Evolutionary conservation across 805 yeast species (phyloP), one percentile per base, ranked within the genome.

Genomic region (Vanderwaltozyma tropicalis): DNA sequence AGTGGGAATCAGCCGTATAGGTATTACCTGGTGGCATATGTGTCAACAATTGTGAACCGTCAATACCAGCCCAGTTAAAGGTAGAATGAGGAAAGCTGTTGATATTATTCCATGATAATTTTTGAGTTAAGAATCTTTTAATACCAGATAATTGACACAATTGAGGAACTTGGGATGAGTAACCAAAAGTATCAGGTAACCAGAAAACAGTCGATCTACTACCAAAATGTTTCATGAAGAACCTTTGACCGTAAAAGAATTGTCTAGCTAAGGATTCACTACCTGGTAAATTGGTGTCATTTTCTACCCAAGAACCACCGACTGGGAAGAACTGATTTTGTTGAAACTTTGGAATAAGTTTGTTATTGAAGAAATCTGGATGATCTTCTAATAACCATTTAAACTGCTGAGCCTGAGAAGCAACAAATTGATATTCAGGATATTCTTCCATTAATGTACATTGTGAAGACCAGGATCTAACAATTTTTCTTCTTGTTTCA

Each of bases 11-110:
- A 1, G 97, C 94, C 8, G 97, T 92, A 54, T 89, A 89, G 0
- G 97, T 92, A 59, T 89, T 84, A 11, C 82, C 92, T 6, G 98
- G 97, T 16, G 98, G 97, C 97, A 92, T 92, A 58, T 89, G 98
- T 26, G 89, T 86, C 48, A 92, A 63, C 1, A 89, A 86, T 60
- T 89, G 96, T 3, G 95, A 75, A 0, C 95, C 94, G 61, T 89
- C 97, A 31, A 92, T 69, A 21, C 95, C 95, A 5, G 82, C 82
- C 98, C 98, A 89, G 57, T 86, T 86, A 62, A 89, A 89, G 0
- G 96, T 84, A 11, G 84, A 71, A 52, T 85, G 72, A 1, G 98
- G 98, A 65, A 89, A 89, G 38, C 66, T 68, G 59, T 89, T 88
- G 61, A 89, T 86, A 57, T 89, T 89, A 63, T 89, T 89, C 98